These are phyloP conservation scores for Diaporthe sp. DNA, from an alignment of 2,329 filamentous ascomycete genomes.

Conservation along the genomic window DNA sequence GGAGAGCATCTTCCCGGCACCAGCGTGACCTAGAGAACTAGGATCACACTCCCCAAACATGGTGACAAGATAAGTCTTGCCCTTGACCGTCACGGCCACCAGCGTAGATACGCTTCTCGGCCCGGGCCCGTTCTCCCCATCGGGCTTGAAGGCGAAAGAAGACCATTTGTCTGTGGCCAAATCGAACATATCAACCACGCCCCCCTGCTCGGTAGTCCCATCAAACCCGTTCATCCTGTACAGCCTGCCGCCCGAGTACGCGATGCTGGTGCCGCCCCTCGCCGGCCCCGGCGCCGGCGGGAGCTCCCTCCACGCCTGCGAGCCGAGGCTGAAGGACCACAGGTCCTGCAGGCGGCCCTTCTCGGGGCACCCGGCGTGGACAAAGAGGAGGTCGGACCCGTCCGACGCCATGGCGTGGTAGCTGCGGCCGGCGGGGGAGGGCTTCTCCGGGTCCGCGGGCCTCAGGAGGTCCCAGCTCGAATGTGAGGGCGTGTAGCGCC, in stretches of 20 bases:
- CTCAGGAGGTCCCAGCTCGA: background rate
- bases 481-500: background rate
- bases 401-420: slow-evolving; percentile 5
- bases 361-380: slow-evolving; percentile 10
- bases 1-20: slow-evolving; percentile 19
- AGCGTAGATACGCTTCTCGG: slow-evolving; percentile 5
- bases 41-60: slow-evolving; percentile 17
- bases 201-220: background rate
- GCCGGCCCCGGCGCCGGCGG: background rate
- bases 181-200: background rate
- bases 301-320: background rate
- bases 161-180: background rate
- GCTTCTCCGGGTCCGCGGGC: background rate
- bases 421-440: slow-evolving; percentile 8
- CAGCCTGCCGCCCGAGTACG: background rate
- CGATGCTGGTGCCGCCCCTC: background rate
- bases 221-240: slow-evolving; percentile 17
- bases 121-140: background rate
- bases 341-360: slow-evolving; percentile 6
- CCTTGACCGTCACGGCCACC: background rate
- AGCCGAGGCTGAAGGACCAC: background rate
- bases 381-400: background rate
- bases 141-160: background rate
- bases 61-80: background rate
- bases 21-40: background rate